Evolutionary conservation across 495 filamentous ascomycete genomes (phyloP).

Genomic region (Podospora pseudopauciseta): DNA sequence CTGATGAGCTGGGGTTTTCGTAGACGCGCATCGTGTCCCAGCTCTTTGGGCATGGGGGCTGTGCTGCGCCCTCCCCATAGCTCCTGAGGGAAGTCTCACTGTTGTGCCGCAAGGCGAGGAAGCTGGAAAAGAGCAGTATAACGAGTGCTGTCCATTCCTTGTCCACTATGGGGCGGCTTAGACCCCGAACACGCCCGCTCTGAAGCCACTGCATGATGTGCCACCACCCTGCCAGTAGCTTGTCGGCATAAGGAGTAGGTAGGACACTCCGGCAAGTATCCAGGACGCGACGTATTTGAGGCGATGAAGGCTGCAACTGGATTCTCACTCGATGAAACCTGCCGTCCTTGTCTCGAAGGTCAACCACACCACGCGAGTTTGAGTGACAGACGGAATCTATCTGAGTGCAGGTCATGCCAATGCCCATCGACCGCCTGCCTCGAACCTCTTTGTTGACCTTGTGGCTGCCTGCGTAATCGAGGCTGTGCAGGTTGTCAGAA

Average conservation of each 20-base stretch:
- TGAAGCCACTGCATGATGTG: slow-evolving; percentile 67
- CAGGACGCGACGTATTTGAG: slow-evolving; percentile 56
- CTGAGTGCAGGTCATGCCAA: slow-evolving; percentile 32
- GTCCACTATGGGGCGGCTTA: slow-evolving; percentile 39
- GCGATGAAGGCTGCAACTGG: slow-evolving; percentile 60
- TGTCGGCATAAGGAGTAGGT: slow-evolving; percentile 58
- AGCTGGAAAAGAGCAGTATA: slow-evolving; percentile 60
- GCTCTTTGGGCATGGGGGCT: slow-evolving; percentile 22
- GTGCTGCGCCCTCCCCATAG: not conserved
- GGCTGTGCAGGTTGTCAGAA: slow-evolving; percentile 35
- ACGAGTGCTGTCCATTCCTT: slow-evolving; percentile 77
- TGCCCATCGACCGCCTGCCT: slow-evolving; percentile 8
- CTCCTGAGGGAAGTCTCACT: slow-evolving; percentile 19
- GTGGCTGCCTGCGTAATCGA: slow-evolving; percentile 39
- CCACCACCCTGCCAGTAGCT: slow-evolving; percentile 70
- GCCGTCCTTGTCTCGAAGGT: slow-evolving; percentile 59
- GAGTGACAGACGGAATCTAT: slow-evolving; percentile 44
- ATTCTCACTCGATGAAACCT: slow-evolving; percentile 63
- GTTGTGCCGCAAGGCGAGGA: slow-evolving; percentile 37
- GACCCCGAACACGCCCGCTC: slow-evolving; percentile 40
- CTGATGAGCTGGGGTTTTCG: slow-evolving; percentile 46
- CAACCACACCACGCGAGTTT: slow-evolving; percentile 54
- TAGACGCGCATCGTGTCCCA: slow-evolving; percentile 39
- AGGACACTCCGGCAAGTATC: slow-evolving; percentile 60
- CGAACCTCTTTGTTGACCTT: slow-evolving; percentile 9